These are phyloP conservation scores for Boletus reticulatus DNA, from an alignment of 768 basidiomycete species.

Conservation along the genomic window DNA sequence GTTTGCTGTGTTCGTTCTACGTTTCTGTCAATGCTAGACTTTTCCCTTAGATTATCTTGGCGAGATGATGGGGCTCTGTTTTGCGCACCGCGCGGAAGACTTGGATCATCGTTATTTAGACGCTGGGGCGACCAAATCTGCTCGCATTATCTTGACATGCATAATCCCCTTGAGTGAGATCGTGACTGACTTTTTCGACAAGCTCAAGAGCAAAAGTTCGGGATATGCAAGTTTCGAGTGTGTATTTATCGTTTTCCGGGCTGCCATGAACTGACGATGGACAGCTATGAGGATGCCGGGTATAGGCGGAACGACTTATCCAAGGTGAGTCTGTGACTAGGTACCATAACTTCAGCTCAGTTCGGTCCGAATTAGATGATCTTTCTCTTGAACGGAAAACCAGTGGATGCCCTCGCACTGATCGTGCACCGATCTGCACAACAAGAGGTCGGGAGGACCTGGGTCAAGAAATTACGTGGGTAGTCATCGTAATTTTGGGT, in stretches of 20 bases:
- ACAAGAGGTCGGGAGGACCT: conserved; percentile 69
- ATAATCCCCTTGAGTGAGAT: conserved; percentile 88
- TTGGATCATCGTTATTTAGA: conserved; percentile 86
- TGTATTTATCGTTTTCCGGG: conserved; percentile 28
- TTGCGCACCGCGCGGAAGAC: conserved; percentile 77
- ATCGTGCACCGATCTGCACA: conserved; percentile 85
- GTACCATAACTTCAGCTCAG: background rate
- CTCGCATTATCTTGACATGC: conserved; percentile 80
- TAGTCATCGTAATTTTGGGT: conserved; percentile 10
- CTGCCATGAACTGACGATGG: conserved; percentile 1
- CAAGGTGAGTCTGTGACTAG: conserved; percentile 53
- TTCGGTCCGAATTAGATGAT: conserved; percentile 58
- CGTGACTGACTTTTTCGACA: conserved; percentile 93
- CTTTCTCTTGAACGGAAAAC: conserved; percentile 84
- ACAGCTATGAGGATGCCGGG: conserved; percentile 92
- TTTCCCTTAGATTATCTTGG: conserved; percentile 76
- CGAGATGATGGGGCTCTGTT: conserved; percentile 94
- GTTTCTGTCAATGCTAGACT: background rate
- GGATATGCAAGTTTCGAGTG: conserved; percentile 93
- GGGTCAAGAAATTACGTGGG: conserved; percentile 93
- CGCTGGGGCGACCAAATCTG: conserved; percentile 31
- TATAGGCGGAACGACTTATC: conserved; percentile 78
- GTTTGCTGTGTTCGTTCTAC: conserved; percentile 36
- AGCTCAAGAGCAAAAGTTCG: conserved; percentile 88
- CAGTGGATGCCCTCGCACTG: conserved; percentile 90